These are phyloP conservation scores for Bretziella fagacearum DNA, from an alignment of 2,329 filamentous ascomycete species.

Conservation along the genomic window DNA sequence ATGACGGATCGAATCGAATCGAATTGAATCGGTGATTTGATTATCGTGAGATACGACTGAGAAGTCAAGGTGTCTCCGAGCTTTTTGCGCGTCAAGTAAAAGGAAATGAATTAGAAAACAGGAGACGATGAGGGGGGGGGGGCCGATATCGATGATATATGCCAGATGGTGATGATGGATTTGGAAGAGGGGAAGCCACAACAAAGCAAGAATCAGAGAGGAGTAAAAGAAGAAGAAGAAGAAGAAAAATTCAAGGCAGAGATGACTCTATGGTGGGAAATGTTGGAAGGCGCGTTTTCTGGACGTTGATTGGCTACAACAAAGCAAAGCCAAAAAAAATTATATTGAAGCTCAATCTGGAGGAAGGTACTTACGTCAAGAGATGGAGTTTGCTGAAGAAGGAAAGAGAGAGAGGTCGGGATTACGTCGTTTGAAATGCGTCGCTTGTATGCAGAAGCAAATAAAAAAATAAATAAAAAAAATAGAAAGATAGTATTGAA, in stretches of 20 bases:
- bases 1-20: not conserved
- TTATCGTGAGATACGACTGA: not conserved
- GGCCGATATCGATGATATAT: too few species aligned
- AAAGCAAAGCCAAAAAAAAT: not conserved
- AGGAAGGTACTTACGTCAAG: not conserved
- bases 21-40: not conserved
- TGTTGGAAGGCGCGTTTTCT: not conserved
- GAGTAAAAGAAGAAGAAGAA: not conserved
- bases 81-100: not conserved
- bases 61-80: not conserved
- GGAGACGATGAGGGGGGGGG: too few species aligned
- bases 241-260: not conserved
- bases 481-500: too few species aligned
- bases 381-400: not conserved
- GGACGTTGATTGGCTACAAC: not conserved
- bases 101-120: too few species aligned
- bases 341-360: not conserved
- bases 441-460: not conserved
- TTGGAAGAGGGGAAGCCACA: not conserved
- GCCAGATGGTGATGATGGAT: not conserved
- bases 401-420: constrained; percentile 3
- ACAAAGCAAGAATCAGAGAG: not conserved
- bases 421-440: not conserved
- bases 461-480: not conserved
- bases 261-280: not conserved